These are phyloP conservation scores for Phaeosphaeria sp. DNA, from an alignment of 2,329 filamentous ascomycete genomes.

Conservation along the genomic window DNA sequence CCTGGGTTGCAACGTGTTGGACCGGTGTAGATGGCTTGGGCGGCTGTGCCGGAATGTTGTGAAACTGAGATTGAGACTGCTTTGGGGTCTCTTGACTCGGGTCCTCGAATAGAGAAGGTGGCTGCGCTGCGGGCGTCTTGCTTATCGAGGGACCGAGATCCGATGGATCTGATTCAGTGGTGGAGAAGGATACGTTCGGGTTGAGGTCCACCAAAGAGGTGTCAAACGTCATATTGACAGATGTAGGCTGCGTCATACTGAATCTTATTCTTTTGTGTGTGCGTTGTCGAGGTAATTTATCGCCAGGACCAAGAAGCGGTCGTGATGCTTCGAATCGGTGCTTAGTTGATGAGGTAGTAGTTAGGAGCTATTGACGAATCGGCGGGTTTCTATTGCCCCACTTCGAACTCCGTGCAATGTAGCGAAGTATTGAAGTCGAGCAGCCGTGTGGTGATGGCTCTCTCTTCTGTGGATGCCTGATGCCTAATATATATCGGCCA, in stretches of 20 bases:
- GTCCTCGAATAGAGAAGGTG: slow-evolving; percentile 9
- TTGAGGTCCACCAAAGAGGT: slow-evolving; percentile 47
- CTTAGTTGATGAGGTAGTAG: neutral
- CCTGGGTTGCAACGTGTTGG: slow-evolving; percentile 47
- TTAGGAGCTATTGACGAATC: neutral
- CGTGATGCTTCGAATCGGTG: too few species aligned
- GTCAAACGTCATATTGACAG: slow-evolving; percentile 47
- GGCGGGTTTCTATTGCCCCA: neutral
- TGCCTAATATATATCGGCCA: slow-evolving; percentile 25
- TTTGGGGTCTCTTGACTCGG: slow-evolving; percentile 21
- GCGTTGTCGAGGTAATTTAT: neutral
- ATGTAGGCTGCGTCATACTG: slow-evolving; percentile 45
- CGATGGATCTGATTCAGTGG: slow-evolving; percentile 42
- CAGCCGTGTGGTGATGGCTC: slow-evolving; percentile 13
- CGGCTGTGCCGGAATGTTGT: slow-evolving; percentile 1
- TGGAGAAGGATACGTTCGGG: slow-evolving; percentile 42
- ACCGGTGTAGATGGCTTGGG: slow-evolving; percentile 30
- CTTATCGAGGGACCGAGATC: slow-evolving; percentile 11
- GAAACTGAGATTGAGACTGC: slow-evolving; percentile 14
- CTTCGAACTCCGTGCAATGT: neutral
- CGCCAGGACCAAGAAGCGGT: neutral
- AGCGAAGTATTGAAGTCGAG: slow-evolving; percentile 4
- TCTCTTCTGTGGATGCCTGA: slow-evolving; percentile 13
- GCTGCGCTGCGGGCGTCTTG: slow-evolving; percentile 7
- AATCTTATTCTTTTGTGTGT: neutral